A percentile compares a stretch with the other conserved stretches of the same genome.
phyloP scores from a whole-genome alignment of 495 filamentous ascomycete genomes.

The Immersiella caudata region DNA sequence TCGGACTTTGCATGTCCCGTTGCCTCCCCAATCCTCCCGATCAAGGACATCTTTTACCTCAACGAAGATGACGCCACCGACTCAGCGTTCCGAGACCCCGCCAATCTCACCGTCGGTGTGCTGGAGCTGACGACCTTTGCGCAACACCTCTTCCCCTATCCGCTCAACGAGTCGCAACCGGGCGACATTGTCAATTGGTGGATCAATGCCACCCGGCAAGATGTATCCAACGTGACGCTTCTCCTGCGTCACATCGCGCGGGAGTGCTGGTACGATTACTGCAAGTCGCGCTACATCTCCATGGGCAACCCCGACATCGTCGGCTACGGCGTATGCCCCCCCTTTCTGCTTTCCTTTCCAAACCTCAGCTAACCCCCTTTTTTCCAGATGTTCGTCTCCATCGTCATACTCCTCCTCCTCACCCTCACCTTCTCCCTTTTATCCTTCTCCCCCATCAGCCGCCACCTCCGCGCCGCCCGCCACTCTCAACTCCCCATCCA shows the following conservation, averaged over 20 bases:
- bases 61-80: conserved; percentile 3
- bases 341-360: background rate
- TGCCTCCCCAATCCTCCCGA: background rate
- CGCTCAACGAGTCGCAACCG: conserved; percentile 23
- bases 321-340: conserved; percentile 23
- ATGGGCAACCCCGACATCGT: conserved; percentile 31
- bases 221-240: conserved; percentile 5
- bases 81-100: conserved; percentile 10
- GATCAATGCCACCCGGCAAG: conserved; percentile 18
- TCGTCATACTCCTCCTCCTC: conserved; percentile 25
- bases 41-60: background rate
- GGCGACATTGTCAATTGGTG: conserved; percentile 28
- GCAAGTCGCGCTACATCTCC: conserved; percentile 19
- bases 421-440: conserved; percentile 19
- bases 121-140: conserved; percentile 20
- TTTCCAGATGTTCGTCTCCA: conserved; percentile 27
- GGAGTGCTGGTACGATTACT: conserved; percentile 22
- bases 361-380: background rate
- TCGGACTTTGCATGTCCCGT: background rate
- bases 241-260: conserved; percentile 22
- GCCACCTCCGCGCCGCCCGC: background rate
- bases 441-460: conserved; percentile 20
- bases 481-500: conserved; percentile 5
- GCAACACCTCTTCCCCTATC: conserved; percentile 23
- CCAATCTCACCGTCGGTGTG: conserved; percentile 20